These are phyloP conservation scores for Trichophyton benhamiae DNA, from an alignment of 2,329 filamentous ascomycete genomes.

Conservation along the genomic window DNA sequence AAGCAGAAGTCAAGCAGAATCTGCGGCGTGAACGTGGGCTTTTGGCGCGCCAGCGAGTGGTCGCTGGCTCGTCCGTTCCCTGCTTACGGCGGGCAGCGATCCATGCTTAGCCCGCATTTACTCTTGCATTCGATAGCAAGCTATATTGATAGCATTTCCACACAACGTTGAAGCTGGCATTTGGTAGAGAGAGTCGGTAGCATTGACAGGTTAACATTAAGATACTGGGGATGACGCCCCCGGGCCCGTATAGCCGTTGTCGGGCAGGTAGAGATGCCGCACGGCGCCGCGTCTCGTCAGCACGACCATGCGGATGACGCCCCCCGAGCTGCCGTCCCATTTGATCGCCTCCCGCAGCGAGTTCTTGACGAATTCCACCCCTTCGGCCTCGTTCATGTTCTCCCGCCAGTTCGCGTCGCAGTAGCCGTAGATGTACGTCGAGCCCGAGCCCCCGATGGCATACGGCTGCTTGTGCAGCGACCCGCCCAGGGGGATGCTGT, in stretches of 20 bases:
- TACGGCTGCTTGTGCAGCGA: conserved; percentile 97
- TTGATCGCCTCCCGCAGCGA: conserved; percentile 91
- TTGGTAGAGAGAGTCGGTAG: too few relatives aligned
- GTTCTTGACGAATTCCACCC: conserved; percentile 83
- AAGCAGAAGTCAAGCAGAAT: neutral
- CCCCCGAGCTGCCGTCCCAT: conserved; percentile 97
- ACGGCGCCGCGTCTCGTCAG: conserved; percentile 80
- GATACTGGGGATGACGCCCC: neutral
- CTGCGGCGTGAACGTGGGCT: neutral
- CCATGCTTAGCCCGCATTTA: too few relatives aligned
- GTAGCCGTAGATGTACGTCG: conserved; percentile 99
- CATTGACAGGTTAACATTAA: neutral
- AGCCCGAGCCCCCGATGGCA: conserved; percentile 89
- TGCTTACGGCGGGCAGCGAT: neutral
- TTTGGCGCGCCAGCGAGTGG: conserved; percentile 2
- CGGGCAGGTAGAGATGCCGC: conserved; percentile 88
- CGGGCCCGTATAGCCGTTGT: conserved; percentile 62
- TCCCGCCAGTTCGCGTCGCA: conserved; percentile 95
- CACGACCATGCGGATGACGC: conserved; percentile 96
- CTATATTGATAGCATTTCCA: neutral
- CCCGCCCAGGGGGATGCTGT: conserved; percentile 89
- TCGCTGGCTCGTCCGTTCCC: neutral
- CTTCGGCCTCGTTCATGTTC: conserved; percentile 83
- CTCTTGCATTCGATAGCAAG: neutral
- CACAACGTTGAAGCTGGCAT: neutral